Percentiles rank a stretch among this genome's conserved stretches.
phyloP scores from a whole-genome alignment of 75 land plant species.

The Isoetes taiwanensis region DNA sequence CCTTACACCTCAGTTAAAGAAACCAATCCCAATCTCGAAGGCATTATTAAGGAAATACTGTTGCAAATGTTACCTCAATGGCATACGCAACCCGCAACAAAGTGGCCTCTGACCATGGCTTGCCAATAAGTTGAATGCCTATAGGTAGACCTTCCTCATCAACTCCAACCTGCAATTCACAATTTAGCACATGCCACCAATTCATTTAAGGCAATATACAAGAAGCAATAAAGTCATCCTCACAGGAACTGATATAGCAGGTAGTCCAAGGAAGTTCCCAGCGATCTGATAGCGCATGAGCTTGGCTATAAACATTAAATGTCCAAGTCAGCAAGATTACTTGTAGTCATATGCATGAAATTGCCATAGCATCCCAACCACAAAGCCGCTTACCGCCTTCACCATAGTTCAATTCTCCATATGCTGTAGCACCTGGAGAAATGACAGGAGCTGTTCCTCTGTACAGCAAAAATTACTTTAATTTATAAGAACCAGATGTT shows the following conservation, averaged over 20 bases:
- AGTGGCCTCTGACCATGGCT: constrained; percentile 85
- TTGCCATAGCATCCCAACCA: neutral
- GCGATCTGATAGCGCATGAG: constrained; percentile 57
- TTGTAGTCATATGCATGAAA: neutral
- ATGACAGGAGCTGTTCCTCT: constrained; percentile 67
- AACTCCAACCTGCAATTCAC: constrained; percentile 52
- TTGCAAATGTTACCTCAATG: constrained; percentile 43
- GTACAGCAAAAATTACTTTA: constrained; percentile 2
- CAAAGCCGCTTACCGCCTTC: constrained; percentile 47
- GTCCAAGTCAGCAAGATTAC: neutral
- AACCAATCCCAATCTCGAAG: too few relatives aligned
- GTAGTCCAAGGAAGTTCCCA: constrained; percentile 73
- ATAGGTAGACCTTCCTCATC: constrained; percentile 74
- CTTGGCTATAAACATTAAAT: constrained; percentile 39
- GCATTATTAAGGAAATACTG: too few relatives aligned
- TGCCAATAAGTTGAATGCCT: constrained; percentile 80
- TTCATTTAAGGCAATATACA: neutral
- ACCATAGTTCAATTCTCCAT: constrained; percentile 76
- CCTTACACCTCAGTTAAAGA: too few relatives aligned
- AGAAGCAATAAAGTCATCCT: neutral
- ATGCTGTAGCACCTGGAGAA: constrained; percentile 29
- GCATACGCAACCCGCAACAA: constrained; percentile 57
- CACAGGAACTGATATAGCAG: constrained; percentile 73
- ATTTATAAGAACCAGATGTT: neutral
- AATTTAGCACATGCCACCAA: neutral